Percentiles rank a stretch among this genome's conserved stretches.
These are phyloP conservation scores for Backusella psychrophila DNA, from an alignment of 192 early-diverging fungal species.

Conservation along the genomic window DNA sequence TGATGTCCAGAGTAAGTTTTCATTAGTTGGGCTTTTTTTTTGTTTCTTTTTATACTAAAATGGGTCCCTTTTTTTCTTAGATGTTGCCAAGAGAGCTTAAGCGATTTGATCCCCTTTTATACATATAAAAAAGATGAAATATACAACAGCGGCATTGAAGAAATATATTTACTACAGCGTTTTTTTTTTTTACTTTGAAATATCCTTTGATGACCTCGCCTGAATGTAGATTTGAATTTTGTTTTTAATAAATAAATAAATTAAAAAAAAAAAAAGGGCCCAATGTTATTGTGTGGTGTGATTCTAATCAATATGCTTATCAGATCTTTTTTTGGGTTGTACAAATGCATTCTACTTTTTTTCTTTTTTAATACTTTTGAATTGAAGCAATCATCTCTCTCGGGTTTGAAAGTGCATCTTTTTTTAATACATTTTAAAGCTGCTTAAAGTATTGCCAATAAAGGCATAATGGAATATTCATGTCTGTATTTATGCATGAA, in stretches of 20 bases:
- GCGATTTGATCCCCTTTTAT: background rate
- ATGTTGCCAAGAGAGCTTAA: constrained; percentile 15
- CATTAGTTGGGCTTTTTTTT: background rate
- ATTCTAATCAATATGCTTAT: background rate
- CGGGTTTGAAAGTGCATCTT: no score
- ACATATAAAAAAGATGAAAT: background rate
- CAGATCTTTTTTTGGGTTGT: background rate
- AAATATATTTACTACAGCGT: background rate
- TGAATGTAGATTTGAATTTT: background rate
- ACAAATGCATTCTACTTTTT: background rate
- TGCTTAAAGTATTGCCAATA: no score
- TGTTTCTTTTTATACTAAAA: background rate
- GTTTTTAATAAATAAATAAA: background rate
- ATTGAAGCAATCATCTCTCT: no score
- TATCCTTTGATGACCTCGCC: background rate
- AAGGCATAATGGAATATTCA: no score
- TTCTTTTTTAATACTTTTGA: no score
- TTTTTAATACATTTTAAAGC: no score
- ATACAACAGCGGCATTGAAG: background rate
- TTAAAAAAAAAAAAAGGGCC: background rate
- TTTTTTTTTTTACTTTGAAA: background rate
- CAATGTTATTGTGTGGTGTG: background rate
- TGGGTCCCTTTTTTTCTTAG: background rate
- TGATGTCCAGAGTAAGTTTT: constrained; percentile 49
- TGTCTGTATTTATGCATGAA: no score